phyloP scores from a whole-genome alignment of 768 basidiomycete species.

The Polyporus arcularius region DNA sequence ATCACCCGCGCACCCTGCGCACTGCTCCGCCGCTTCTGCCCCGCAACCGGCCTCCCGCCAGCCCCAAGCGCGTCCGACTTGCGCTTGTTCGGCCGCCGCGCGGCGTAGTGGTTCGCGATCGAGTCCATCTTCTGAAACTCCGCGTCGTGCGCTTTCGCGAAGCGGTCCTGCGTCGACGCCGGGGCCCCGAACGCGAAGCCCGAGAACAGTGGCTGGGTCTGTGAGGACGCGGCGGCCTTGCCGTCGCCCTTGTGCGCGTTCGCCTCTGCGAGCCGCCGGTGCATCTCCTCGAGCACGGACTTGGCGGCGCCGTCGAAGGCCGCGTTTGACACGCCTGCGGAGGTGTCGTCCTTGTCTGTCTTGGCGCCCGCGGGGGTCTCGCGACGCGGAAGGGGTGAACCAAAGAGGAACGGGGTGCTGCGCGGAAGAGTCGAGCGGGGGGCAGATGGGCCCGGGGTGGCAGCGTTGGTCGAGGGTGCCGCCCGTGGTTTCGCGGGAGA shows the following conservation, averaged over 20 bases:
- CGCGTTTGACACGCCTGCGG: slow-evolving; percentile 50
- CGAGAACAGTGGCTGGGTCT: neutral
- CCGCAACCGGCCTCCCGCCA: neutral
- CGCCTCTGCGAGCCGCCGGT: slow-evolving; percentile 60
- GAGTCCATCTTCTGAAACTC: slow-evolving; percentile 80
- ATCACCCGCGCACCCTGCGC: slow-evolving; percentile 45
- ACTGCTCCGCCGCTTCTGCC: slow-evolving; percentile 29
- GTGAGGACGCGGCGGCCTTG: neutral
- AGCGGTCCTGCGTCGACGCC: slow-evolving; percentile 30
- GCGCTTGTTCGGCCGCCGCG: slow-evolving; percentile 41
- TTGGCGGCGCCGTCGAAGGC: slow-evolving; percentile 68
- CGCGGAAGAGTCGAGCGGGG: slow-evolving; percentile 23
- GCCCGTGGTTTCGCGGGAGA: slow-evolving; percentile 36
- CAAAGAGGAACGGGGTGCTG: slow-evolving; percentile 69
- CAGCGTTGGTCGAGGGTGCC: neutral
- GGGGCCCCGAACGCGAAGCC: neutral
- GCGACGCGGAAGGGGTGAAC: slow-evolving; percentile 69
- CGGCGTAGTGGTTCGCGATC: slow-evolving; percentile 57
- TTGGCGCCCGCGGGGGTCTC: slow-evolving; percentile 12
- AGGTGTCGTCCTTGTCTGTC: neutral
- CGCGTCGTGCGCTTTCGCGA: slow-evolving; percentile 63
- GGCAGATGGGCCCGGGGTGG: neutral
- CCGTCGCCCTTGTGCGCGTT: slow-evolving; percentile 51
- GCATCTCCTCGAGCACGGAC: slow-evolving; percentile 83
- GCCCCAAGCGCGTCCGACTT: slow-evolving; percentile 53